phyloP scores from a whole-genome alignment of 1,284 basidiomycete species.

The Ustilago xerochloae region DNA sequence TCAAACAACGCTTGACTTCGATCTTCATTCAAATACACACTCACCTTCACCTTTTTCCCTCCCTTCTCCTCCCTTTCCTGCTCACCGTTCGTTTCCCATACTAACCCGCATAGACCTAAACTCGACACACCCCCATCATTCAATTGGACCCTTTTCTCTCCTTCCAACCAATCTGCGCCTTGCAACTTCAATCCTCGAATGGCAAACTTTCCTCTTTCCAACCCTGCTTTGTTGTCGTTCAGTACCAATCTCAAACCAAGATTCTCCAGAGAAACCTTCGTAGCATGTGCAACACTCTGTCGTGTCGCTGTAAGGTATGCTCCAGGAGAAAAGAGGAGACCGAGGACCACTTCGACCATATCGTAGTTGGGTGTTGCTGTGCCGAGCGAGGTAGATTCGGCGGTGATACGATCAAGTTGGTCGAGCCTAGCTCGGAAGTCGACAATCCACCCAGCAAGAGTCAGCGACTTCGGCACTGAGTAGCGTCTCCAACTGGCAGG shows the following conservation, averaged over 20 bases:
- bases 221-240: conserved; percentile 29
- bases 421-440: conserved; percentile 55
- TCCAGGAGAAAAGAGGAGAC: conserved; percentile 58
- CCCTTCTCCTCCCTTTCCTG: not conserved
- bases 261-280: conserved; percentile 57
- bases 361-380: conserved; percentile 49
- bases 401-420: conserved; percentile 48
- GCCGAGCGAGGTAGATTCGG: conserved; percentile 21
- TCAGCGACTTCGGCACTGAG: conserved; percentile 50
- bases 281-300: conserved; percentile 60
- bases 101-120: conserved; percentile 51
- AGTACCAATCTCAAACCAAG: conserved; percentile 51
- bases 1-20: conserved; percentile 89
- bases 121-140: conserved; percentile 55
- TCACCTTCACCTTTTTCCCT: conserved; percentile 70
- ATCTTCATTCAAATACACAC: conserved; percentile 91
- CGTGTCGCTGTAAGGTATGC: conserved; percentile 67
- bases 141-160: conserved; percentile 27
- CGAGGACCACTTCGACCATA: conserved; percentile 55
- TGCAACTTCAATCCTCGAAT: conserved; percentile 60
- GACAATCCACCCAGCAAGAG: conserved; percentile 59
- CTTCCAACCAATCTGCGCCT: conserved; percentile 54
- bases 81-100: conserved; percentile 48
- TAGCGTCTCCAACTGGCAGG: conserved; percentile 59
- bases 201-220: conserved; percentile 69